Base-by-base conservation (phyloP, 1,139 yeast genomes). In the Hansenula anomala region DNA sequence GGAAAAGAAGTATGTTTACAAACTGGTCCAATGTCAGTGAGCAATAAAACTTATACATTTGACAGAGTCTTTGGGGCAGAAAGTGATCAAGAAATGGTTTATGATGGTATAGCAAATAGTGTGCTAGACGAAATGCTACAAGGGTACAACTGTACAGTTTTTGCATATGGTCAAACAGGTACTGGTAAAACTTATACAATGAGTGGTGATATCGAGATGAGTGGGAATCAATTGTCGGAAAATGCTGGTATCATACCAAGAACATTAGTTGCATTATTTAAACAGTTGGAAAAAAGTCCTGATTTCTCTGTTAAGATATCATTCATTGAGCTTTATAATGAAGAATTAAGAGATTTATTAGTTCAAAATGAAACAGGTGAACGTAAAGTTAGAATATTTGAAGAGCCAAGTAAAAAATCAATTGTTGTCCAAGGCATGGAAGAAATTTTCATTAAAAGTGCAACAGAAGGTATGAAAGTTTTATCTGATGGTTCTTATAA, bases 111-210 rank as follows among this genome's bases (percentile, higher is more conserved):
- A 10, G 87, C 83, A 0, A 56, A 67, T 24, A 83, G 84, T 27
- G 68, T 76, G 40, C 69, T 82, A 30, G 63, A 67, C 20, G 89
- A 82, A 47, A 73, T 80, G 56, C 48, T 80, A 37, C 61, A 65
- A 31, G 88, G 88, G 10, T 80, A 70, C 53, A 86, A 85, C 51
- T 85, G 85, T 45, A 80, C 90, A 2, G 69, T 83, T n/a, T 61
- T 83, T 40, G 89, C 87, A 0, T 82, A 82, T 56, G 90, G 92
- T 20, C 88, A 82, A 70, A 83, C 90, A 0, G 87, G 90, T 5
- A 79, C 89, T 0, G 90, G 90, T 16, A 84, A 84, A 54, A 83
- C 94, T 0, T 80, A 78, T 52, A 84, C 96, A 4, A 87, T 88
- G 95, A 77, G 88, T 52, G 95, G 95, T 20, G 80, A 78, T 48